Evolutionary conservation across 2,329 filamentous ascomycete species (phyloP).

Genomic region (Xylariaceae sp.): DNA sequence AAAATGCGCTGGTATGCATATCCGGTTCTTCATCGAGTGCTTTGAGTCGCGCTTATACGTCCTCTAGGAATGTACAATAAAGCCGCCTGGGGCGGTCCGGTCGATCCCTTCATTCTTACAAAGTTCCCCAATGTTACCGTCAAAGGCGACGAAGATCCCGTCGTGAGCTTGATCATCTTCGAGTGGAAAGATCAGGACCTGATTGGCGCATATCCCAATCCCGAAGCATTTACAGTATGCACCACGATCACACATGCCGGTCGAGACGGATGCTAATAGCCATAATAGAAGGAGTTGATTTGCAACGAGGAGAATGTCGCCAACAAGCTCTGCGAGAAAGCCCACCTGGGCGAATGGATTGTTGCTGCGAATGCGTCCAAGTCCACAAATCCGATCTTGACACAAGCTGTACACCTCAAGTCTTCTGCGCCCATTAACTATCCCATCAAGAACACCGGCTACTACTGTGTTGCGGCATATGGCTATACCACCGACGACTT

Average conservation of each 20-base stretch:
- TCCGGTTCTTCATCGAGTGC: neutral
- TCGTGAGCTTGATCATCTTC: conserved; percentile 83
- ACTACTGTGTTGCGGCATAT: conserved; percentile 86
- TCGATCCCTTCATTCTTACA: conserved; percentile 83
- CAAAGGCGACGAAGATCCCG: conserved; percentile 59
- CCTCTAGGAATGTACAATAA: conserved; percentile 83
- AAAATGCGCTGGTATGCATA: conserved; percentile 60
- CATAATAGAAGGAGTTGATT: conserved; percentile 56
- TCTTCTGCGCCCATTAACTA: conserved; percentile 72
- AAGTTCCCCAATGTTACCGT: conserved; percentile 63
- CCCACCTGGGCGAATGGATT: conserved; percentile 81
- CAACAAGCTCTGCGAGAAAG: conserved; percentile 64
- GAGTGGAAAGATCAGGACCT: conserved; percentile 84
- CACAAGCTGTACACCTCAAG: conserved; percentile 76
- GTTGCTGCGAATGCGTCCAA: conserved; percentile 70
- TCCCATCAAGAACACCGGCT: conserved; percentile 81
- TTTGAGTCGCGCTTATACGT: conserved; percentile 6
- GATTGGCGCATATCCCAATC: conserved; percentile 62
- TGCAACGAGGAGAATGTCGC: conserved; percentile 70
- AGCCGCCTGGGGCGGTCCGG: conserved; percentile 78
- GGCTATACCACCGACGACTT: conserved; percentile 66
- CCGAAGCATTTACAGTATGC: conserved; percentile 50
- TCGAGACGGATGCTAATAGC: conserved; percentile 29
- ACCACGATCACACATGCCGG: conserved; percentile 1
- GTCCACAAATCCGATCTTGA: conserved; percentile 68